Evolutionary conservation across 2,329 filamentous ascomycete genomes (phyloP).

Genomic region (Spiromastix sp.): DNA sequence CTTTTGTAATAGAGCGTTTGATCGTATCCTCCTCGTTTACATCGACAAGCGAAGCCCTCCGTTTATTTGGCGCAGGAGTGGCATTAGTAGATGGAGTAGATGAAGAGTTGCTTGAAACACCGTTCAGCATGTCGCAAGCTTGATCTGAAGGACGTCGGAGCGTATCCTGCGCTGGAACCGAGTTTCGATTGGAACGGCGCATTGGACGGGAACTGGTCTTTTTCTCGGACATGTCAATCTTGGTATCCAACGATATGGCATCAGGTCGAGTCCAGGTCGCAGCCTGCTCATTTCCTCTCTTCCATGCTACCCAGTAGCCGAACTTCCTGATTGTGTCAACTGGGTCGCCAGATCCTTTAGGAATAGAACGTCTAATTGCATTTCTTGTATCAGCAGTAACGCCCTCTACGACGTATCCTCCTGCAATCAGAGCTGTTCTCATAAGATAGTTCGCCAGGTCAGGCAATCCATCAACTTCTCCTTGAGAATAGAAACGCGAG

Average conservation of each 20-base stretch:
- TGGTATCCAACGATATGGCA: slow-evolving; percentile 39
- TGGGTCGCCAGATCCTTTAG: slow-evolving; percentile 51
- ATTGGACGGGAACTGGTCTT: slow-evolving; percentile 45
- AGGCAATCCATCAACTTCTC: slow-evolving; percentile 50
- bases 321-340: slow-evolving; percentile 50
- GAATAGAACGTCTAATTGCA: slow-evolving; percentile 52
- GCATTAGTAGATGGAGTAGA: slow-evolving; percentile 16
- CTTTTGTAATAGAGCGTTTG: slow-evolving; percentile 7
- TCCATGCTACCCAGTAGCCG: slow-evolving; percentile 58
- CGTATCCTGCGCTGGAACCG: slow-evolving; percentile 30
- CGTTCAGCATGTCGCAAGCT: slow-evolving; percentile 10
- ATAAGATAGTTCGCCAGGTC: slow-evolving; percentile 52
- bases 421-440: slow-evolving; percentile 51
- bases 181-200: slow-evolving; percentile 46
- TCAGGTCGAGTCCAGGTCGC: slow-evolving; percentile 53
- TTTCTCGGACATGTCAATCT: slow-evolving; percentile 41
- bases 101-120: slow-evolving; percentile 8
- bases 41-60: slow-evolving; percentile 10
- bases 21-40: slow-evolving; percentile 18
- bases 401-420: slow-evolving; percentile 48
- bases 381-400: slow-evolving; percentile 49
- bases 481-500: slow-evolving; percentile 51
- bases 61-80: slow-evolving; percentile 15
- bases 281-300: slow-evolving; percentile 52
- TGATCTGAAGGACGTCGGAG: slow-evolving; percentile 26